Percentiles rank a stretch among this genome's conserved stretches.
Conservation (phyloP, 2,329 filamentous ascomycete genomes). For the Fusarium newnesense region DNA sequence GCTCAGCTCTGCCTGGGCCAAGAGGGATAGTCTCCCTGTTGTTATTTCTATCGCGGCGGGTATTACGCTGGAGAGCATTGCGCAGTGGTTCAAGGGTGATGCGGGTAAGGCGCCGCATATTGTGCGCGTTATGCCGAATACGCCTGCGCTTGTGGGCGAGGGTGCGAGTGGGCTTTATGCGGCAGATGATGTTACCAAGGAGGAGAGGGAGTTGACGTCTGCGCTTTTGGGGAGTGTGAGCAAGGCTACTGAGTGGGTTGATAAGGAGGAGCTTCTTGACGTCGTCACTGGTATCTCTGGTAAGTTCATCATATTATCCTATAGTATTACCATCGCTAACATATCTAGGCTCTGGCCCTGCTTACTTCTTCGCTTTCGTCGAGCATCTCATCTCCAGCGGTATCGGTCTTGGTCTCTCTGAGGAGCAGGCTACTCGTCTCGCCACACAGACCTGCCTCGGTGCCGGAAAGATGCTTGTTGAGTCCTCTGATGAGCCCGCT, state of each 20-base stretch:
- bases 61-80: constrained; percentile 57
- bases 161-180: constrained; percentile 61
- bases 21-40: constrained; percentile 51
- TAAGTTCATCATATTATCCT: no score
- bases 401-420: constrained; percentile 55
- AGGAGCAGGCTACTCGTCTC: constrained; percentile 60
- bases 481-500: constrained; percentile 56
- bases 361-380: constrained; percentile 65
- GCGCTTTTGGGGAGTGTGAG: constrained; percentile 58
- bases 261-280: constrained; percentile 60
- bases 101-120: constrained; percentile 54
- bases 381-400: constrained; percentile 60
- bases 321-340: no score
- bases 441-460: constrained; percentile 63
- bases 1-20: constrained; percentile 53
- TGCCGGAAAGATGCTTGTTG: constrained; percentile 62
- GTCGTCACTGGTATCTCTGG: constrained; percentile 62
- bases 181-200: constrained; percentile 52
- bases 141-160: constrained; percentile 61
- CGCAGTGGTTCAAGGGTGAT: constrained; percentile 53
- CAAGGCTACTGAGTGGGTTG: constrained; percentile 61
- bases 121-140: constrained; percentile 65
- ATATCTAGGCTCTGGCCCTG: constrained; percentile 58
- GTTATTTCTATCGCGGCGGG: constrained; percentile 62
- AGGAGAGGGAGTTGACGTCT: constrained; percentile 55